These are phyloP conservation scores for Paecilomyces fulvus DNA, from an alignment of 2,329 filamentous ascomycete genomes.

Conservation along the genomic window DNA sequence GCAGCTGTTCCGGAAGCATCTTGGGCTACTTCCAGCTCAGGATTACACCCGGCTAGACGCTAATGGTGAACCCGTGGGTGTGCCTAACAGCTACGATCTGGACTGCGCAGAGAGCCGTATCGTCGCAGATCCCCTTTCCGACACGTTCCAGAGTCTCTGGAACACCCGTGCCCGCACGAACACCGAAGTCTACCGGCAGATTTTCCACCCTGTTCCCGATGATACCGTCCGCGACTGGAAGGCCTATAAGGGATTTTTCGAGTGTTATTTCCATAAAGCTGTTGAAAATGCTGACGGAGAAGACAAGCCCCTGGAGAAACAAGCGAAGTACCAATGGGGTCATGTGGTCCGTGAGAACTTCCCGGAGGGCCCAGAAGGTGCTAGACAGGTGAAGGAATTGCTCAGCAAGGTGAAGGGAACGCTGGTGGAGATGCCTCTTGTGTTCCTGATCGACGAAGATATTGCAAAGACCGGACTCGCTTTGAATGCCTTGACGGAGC, in stretches of 20 bases:
- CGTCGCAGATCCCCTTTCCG: slow-evolving; percentile 51
- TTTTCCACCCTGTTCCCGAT: slow-evolving; percentile 55
- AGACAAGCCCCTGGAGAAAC: slow-evolving; percentile 29
- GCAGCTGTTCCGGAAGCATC: slow-evolving; percentile 82
- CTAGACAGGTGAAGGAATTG: slow-evolving; percentile 63
- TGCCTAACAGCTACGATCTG: slow-evolving; percentile 49
- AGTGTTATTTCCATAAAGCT: slow-evolving; percentile 47
- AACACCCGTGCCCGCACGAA: slow-evolving; percentile 51
- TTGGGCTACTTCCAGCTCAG: slow-evolving; percentile 72
- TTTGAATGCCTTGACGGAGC: slow-evolving; percentile 63
- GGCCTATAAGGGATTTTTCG: slow-evolving; percentile 56
- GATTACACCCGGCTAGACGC: slow-evolving; percentile 51
- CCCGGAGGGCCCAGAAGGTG: slow-evolving; percentile 51
- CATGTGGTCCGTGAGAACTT: slow-evolving; percentile 81
- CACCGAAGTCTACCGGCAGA: slow-evolving; percentile 51
- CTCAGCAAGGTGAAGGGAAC: slow-evolving; percentile 59
- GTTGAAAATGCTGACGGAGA: slow-evolving; percentile 38
- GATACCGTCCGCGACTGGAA: slow-evolving; percentile 52
- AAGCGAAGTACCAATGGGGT: slow-evolving; percentile 64
- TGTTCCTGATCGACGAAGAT: slow-evolving; percentile 78
- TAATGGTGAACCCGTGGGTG: slow-evolving; percentile 51
- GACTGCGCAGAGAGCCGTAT: slow-evolving; percentile 38
- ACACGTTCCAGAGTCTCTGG: slow-evolving; percentile 49
- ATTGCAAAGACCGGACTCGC: slow-evolving; percentile 74
- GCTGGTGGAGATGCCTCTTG: slow-evolving; percentile 81